Percentiles rank a stretch among this genome's conserved stretches.
Evolutionary conservation across 164 flowering plant species (phyloP).

Genomic region (Vitis rotundifolia): DNA sequence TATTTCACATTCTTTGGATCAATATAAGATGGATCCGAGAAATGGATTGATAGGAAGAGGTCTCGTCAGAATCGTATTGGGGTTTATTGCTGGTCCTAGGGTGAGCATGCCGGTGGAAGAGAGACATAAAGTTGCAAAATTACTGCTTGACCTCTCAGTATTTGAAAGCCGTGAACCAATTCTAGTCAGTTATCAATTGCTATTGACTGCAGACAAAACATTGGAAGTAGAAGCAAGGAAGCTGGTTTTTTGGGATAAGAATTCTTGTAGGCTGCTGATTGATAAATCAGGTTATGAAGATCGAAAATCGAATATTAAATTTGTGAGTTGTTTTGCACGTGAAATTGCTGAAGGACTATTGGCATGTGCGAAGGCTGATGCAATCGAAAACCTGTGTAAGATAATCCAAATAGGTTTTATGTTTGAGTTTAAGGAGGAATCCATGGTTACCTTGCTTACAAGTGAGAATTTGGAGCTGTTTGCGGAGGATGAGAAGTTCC

Average conservation of each 20-base stretch:
- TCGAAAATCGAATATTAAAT: slow-evolving; percentile 7
- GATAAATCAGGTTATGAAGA: slow-evolving; percentile 1
- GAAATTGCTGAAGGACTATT: slow-evolving; percentile 23
- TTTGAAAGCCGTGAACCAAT: slow-evolving; percentile 2
- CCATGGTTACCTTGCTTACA: slow-evolving; percentile 9
- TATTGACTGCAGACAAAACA: background rate
- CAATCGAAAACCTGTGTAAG: slow-evolving; percentile 1
- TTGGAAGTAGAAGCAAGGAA: slow-evolving; percentile 2
- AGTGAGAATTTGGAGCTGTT: slow-evolving; percentile 12
- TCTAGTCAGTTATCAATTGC: slow-evolving; percentile 2
- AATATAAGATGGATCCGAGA: background rate
- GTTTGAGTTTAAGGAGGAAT: slow-evolving; percentile 9
- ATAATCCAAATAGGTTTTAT: slow-evolving; percentile 8
- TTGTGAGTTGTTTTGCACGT: slow-evolving; percentile 13
- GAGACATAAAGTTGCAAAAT: slow-evolving; percentile 11
- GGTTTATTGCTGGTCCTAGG: slow-evolving; percentile 16
- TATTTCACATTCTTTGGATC: background rate
- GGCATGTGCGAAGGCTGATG: background rate
- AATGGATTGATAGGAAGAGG: slow-evolving; percentile 13
- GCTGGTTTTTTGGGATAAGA: slow-evolving; percentile 15
- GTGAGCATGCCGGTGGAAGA: slow-evolving; percentile 4
- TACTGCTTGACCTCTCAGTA: slow-evolving; percentile 9
- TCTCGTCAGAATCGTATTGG: slow-evolving; percentile 13
- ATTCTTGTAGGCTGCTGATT: slow-evolving; percentile 1
- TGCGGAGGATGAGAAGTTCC: slow-evolving; percentile 8